A percentile compares a stretch with the other conserved stretches of the same genome.
Evolutionary conservation across 768 basidiomycete species (phyloP).

Genomic region (Hebeloma cylindrosporum): DNA sequence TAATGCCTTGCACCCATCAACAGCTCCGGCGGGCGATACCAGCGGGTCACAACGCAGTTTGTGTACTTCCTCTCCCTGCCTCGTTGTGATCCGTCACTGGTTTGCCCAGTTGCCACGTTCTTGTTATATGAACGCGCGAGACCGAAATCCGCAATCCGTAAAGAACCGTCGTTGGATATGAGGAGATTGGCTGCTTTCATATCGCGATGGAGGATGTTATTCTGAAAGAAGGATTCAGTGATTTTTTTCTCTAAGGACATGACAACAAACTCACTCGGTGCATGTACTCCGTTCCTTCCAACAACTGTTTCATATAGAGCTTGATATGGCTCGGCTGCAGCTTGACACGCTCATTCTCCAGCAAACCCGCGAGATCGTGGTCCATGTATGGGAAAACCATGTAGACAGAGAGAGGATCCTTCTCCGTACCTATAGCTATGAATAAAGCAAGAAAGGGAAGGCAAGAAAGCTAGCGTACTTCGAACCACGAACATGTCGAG

Average conservation of each 20-base stretch:
- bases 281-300: conserved; percentile 97
- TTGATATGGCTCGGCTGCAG: conserved; percentile 87
- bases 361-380: conserved; percentile 91
- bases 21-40: conserved; percentile 94
- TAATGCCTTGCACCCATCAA: conserved; percentile 88
- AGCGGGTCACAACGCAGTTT: conserved; percentile 91
- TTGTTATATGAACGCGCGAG: conserved; percentile 82
- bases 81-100: conserved; percentile 7
- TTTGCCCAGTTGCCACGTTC: conserved; percentile 33
- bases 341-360: conserved; percentile 89
- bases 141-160: conserved; percentile 95
- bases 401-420: conserved; percentile 81
- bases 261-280: conserved; percentile 65
- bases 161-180: conserved; percentile 80
- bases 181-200: conserved; percentile 99
- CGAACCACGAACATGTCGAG: conserved; percentile 90
- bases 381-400: conserved; percentile 99
- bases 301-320: conserved; percentile 91
- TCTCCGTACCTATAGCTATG: conserved; percentile 53
- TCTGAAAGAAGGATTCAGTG: conserved; percentile 46
- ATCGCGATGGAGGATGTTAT: conserved; percentile 95
- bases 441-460: background rate
- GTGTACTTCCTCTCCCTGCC: conserved; percentile 78
- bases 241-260: no score
- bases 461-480: conserved; percentile 45